Percentiles rank a stretch among this genome's conserved stretches.
Conservation (phyloP, 805 yeast species). For the Candida chilensis region DNA sequence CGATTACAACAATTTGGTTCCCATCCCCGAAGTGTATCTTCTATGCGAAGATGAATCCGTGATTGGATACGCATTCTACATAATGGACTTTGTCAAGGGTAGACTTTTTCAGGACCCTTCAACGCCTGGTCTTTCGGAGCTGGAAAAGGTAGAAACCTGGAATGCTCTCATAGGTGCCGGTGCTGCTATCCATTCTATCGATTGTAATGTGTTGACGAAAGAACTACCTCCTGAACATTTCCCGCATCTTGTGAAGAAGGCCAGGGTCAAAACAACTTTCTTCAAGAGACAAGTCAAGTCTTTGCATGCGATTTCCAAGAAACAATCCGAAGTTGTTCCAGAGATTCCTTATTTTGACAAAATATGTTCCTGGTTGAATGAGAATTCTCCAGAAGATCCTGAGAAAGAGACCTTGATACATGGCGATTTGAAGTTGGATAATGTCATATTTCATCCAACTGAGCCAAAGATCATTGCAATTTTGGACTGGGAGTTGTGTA, state of each 20-base stretch:
- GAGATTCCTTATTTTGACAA: slow-evolving; percentile 37
- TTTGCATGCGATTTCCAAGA: slow-evolving; percentile 28
- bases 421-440: slow-evolving; percentile 59
- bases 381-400: slow-evolving; percentile 39
- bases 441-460: slow-evolving; percentile 51
- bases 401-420: slow-evolving; percentile 38
- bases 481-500: slow-evolving; percentile 60
- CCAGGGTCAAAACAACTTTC: slow-evolving; percentile 31
- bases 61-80: slow-evolving; percentile 46
- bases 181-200: slow-evolving; percentile 38
- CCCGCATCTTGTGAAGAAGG: slow-evolving; percentile 9
- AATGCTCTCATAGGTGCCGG: slow-evolving; percentile 36
- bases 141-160: slow-evolving; percentile 28
- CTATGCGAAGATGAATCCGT: slow-evolving; percentile 49
- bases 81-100: slow-evolving; percentile 54
- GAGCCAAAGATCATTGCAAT: slow-evolving; percentile 42
- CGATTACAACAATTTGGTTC: slow-evolving; percentile 25
- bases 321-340: slow-evolving; percentile 27
- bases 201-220: slow-evolving; percentile 27
- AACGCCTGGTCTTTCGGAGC: slow-evolving; percentile 21
- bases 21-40: slow-evolving; percentile 43
- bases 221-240: slow-evolving; percentile 37
- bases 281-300: slow-evolving; percentile 47
- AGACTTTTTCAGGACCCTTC: slow-evolving; percentile 45
- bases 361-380: slow-evolving; percentile 29